These are phyloP conservation scores for Phalaenopsis aphrodite DNA, from an alignment of 106 monocot genomes.

Conservation along the genomic window DNA sequence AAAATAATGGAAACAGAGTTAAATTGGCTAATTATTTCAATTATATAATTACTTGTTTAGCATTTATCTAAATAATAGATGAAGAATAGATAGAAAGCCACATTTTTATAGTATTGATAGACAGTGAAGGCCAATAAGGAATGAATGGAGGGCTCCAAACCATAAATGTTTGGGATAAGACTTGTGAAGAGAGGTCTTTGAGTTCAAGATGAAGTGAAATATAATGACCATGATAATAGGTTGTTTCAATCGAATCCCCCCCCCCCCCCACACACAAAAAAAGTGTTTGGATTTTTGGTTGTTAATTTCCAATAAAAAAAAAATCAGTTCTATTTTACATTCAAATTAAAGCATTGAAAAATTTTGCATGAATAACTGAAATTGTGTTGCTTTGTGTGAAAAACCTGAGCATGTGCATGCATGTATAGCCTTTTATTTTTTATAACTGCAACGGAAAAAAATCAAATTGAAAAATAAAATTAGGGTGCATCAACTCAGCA, in stretches of 20 bases:
- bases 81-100: not conserved
- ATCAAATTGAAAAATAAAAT: not conserved
- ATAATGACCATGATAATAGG: not conserved
- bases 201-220: not conserved
- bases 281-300: not conserved
- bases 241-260: not conserved
- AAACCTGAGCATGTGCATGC: not conserved
- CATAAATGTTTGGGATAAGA: not conserved
- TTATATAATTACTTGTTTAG: too few species aligned
- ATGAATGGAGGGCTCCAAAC: not conserved
- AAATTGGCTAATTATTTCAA: too few species aligned
- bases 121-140: not conserved
- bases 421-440: not conserved
- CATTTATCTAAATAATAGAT: too few species aligned
- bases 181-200: not conserved
- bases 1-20: too few species aligned
- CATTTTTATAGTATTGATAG: not conserved
- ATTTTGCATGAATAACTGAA: not conserved
- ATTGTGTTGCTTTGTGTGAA: not conserved
- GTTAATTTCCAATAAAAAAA: not conserved
- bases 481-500: not conserved
- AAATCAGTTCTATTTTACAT: not conserved
- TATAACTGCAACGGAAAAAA: not conserved
- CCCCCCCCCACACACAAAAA: too few species aligned
- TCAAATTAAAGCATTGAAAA: not conserved